Evolutionary conservation across 164 flowering plant species (phyloP).

Genomic region (Tetracentron sinense): DNA sequence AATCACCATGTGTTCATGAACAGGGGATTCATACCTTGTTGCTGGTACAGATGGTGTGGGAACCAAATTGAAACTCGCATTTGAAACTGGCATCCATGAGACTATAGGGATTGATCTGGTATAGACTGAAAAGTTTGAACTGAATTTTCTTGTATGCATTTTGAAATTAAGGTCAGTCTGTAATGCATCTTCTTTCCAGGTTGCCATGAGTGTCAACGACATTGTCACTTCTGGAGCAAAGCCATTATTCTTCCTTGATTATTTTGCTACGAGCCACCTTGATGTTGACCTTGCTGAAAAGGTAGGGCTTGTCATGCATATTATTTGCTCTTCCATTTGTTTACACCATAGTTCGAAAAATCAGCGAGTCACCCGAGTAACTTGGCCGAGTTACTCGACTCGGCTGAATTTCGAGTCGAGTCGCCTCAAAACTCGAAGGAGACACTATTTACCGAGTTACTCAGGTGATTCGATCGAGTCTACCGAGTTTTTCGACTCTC

Average conservation of each 20-base stretch:
- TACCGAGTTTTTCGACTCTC: no score
- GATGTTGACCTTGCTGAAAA: conserved; percentile 98
- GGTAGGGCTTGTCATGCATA: conserved; percentile 34
- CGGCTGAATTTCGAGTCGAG: no score
- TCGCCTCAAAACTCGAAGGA: no score
- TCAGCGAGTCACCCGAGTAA: no score
- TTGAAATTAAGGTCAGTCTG: not conserved
- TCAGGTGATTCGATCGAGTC: no score
- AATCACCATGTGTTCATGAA: conserved; percentile 13
- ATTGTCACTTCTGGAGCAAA: conserved; percentile 96
- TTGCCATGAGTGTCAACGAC: conserved; percentile 99
- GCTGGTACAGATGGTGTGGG: conserved; percentile 99
- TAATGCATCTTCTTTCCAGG: conserved; percentile 40
- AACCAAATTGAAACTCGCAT: conserved; percentile 95
- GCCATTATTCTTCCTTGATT: conserved; percentile 94
- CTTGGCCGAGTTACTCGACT: no score
- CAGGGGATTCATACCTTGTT: conserved; percentile 95
- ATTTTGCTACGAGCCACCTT: conserved; percentile 90
- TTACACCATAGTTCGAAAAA: no score
- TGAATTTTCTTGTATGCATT: not conserved
- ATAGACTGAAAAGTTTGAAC: conserved; percentile 12
- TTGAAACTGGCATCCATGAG: conserved; percentile 91
- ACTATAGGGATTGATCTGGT: conserved; percentile 99
- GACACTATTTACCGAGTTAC: no score
- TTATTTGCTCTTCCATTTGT: no score